Base-by-base conservation (phyloP, 1,284 basidiomycete genomes). In the Pseudozyma sp. region DNA sequence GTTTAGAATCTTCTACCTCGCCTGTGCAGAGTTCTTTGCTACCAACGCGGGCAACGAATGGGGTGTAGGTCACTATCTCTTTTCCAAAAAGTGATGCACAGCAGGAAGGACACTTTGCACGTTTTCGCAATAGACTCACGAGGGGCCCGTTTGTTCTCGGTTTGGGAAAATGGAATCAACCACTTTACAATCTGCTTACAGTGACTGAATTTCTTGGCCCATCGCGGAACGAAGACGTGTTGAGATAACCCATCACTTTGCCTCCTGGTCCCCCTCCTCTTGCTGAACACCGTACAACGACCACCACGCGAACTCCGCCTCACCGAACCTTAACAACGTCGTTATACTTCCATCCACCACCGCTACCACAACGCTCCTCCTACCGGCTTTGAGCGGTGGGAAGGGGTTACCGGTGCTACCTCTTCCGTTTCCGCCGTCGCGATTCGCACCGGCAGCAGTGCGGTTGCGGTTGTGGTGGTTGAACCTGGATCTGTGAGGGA, bases 331-430 rank as follows among this genome's bases (percentile, higher is more conserved):
- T 83, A 94, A 91, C 87, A 97, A 93, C 63, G 92, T 92, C 30
- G 92, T 92, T 70, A 89, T 94, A 7, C 95, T 94, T 7, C 90
- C 89, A 85, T 97, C 95, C 4, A 96, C 94, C 1, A 90, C 93
- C 0, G 94, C 96, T 33, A 99, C 88, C 30, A 98, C 88, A 50
- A 96, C 87, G 9, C 88, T 91, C 78, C 93, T 91, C 81, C 92
- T 92, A 0, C 96, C 96, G 17, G 90, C 89, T 79, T 95, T 93
- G 68, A 98, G 87, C 0, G 77, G 62, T 2, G 84, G 81, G 63
- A 84, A 86, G 0, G 84, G 82, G 37, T 84, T 83, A 1, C 77
- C 76, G 5, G 19, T 43, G 34, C 58, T 63, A 2, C 56, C 57
- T 34, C 54, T 30, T n/a, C 57, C 50, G 10, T 16, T 47, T 24